These are phyloP conservation scores for Tulasnella sp. DNA, from an alignment of 768 basidiomycete genomes.

Conservation along the genomic window DNA sequence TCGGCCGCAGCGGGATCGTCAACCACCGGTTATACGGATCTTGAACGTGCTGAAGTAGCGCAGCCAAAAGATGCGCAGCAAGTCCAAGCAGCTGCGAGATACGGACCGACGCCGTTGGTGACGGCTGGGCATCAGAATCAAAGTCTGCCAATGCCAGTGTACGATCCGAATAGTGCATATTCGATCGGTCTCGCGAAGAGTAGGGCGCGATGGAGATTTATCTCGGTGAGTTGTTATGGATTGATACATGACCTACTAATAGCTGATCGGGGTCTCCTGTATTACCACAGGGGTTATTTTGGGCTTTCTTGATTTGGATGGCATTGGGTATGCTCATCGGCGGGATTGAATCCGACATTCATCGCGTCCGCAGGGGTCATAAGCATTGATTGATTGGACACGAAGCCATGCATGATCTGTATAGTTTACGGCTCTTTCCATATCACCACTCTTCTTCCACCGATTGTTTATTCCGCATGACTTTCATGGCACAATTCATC, in stretches of 20 bases:
- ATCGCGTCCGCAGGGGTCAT: not conserved
- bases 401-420: not conserved
- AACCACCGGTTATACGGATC: too few relatives aligned
- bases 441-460: too few relatives aligned
- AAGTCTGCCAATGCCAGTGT: constrained; percentile 28
- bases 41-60: constrained; percentile 1
- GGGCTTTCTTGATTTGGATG: constrained; percentile 30
- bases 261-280: not conserved
- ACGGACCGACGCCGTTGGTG: constrained; percentile 15
- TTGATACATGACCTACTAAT: not conserved
- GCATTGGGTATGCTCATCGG: constrained; percentile 26
- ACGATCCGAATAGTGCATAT: constrained; percentile 36
- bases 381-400: constrained; percentile 11
- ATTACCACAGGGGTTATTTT: constrained; percentile 29
- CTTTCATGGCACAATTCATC: not conserved
- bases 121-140: constrained; percentile 17
- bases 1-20: too few relatives aligned
- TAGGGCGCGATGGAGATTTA: constrained; percentile 37
- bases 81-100: constrained; percentile 40
- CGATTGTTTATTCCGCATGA: too few relatives aligned
- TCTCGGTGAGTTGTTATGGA: constrained; percentile 19
- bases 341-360: constrained; percentile 20
- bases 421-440: not conserved
- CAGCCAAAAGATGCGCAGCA: constrained; percentile 32
- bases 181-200: constrained; percentile 30